phyloP scores from a whole-genome alignment of 169 alveolate genomes.

The Cryptosporidium sp. region DNA sequence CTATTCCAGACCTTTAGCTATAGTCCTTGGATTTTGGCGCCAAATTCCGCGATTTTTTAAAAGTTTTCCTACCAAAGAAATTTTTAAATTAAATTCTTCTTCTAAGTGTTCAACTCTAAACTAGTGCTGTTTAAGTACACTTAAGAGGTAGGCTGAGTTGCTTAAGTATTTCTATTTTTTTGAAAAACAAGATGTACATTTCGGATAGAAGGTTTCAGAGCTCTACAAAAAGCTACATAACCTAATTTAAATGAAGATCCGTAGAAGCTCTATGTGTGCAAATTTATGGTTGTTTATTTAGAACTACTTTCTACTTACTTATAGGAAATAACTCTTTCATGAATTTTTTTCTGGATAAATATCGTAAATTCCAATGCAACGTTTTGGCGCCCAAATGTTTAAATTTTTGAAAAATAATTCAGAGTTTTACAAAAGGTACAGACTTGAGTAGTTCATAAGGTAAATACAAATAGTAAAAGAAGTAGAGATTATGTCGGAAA shows the following conservation, averaged over 20 bases:
- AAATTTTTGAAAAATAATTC: background rate
- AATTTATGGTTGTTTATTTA: background rate
- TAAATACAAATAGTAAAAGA: background rate
- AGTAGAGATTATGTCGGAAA: conserved; percentile 22
- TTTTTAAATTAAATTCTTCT: no score
- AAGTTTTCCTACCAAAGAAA: background rate
- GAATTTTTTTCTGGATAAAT: background rate
- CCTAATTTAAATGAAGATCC: no score
- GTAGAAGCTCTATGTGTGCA: background rate
- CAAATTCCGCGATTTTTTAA: background rate
- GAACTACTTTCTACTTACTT: background rate
- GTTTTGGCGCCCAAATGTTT: background rate
- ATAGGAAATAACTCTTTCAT: background rate
- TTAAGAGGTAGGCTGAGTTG: background rate
- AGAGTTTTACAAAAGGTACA: background rate
- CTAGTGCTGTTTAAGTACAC: background rate
- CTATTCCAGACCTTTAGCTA: background rate
- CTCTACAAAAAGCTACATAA: no score
- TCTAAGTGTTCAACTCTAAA: no score
- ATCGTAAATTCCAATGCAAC: background rate
- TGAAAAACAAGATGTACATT: background rate
- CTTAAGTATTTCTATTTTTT: background rate
- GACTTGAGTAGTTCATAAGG: background rate
- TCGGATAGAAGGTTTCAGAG: background rate
- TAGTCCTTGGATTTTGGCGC: conserved; percentile 23